These are phyloP conservation scores for Metschnikowia santaceciliae DNA, from an alignment of 805 yeast species.

Conservation along the genomic window DNA sequence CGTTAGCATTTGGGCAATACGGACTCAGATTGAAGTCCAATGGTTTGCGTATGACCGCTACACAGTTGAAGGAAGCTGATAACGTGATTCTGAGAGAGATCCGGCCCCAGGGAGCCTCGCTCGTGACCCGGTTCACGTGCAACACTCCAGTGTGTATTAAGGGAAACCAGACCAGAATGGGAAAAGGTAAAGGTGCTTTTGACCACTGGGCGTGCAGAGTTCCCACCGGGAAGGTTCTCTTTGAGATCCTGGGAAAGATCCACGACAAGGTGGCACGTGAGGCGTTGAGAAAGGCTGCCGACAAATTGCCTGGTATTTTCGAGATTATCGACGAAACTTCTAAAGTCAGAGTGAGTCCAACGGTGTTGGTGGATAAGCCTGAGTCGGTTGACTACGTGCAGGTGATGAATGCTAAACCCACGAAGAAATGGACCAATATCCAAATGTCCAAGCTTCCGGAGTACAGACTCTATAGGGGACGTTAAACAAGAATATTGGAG, in stretches of 20 bases:
- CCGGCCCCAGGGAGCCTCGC: conserved; percentile 69
- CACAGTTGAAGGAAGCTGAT: conserved; percentile 88
- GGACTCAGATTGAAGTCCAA: conserved; percentile 88
- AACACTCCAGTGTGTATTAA: conserved; percentile 89
- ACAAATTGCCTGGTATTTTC: conserved; percentile 86
- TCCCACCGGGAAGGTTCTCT: conserved; percentile 89
- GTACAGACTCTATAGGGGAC: conserved; percentile 59
- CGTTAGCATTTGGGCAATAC: conserved; percentile 73
- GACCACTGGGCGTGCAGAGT: conserved; percentile 97
- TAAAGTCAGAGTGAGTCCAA: conserved; percentile 68
- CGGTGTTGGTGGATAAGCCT: conserved; percentile 47
- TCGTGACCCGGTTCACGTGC: conserved; percentile 78
- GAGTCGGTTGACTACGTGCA: conserved; percentile 51
- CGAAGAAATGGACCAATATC: conserved; percentile 57
- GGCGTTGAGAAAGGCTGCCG: conserved; percentile 84
- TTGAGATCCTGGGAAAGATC: conserved; percentile 76
- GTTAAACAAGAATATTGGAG: conserved; percentile 30
- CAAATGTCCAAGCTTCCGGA: conserved; percentile 47
- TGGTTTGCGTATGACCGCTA: conserved; percentile 81
- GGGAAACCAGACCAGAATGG: conserved; percentile 99
- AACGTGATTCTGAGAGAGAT: conserved; percentile 77
- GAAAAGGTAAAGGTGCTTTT: conserved; percentile 97
- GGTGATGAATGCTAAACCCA: conserved; percentile 54
- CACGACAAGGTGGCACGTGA: conserved; percentile 91
- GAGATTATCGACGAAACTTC: conserved; percentile 71